Percentiles rank a stretch among this genome's conserved stretches.
phyloP scores from a whole-genome alignment of 1,284 basidiomycete species.

The Gomphus bonarii region DNA sequence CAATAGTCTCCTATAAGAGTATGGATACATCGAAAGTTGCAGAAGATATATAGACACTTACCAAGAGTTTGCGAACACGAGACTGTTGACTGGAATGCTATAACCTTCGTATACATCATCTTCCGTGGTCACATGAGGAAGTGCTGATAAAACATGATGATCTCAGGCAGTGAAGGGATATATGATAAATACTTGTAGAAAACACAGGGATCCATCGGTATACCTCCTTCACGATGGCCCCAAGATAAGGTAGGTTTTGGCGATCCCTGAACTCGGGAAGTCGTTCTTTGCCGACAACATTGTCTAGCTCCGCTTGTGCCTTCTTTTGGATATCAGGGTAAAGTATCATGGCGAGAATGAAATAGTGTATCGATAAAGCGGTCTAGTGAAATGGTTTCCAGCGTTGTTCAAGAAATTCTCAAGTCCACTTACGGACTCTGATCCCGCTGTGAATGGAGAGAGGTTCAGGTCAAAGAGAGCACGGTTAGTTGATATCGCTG shows the following conservation, averaged over 20 bases:
- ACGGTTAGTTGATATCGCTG: not conserved
- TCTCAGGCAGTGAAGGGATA: too few relatives aligned
- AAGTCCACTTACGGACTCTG: not conserved
- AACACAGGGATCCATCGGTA: slow-evolving; percentile 15
- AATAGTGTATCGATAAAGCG: not conserved
- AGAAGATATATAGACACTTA: not conserved
- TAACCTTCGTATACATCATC: slow-evolving; percentile 12
- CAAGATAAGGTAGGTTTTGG: slow-evolving; percentile 17
- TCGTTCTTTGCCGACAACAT: slow-evolving; percentile 17
- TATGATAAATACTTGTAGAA: not conserved
- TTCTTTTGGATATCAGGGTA: slow-evolving; percentile 17
- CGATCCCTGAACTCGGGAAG: slow-evolving; percentile 20
- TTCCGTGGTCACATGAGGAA: slow-evolving; percentile 2
- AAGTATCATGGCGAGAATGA: slow-evolving; percentile 17
- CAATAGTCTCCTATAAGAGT: not conserved
- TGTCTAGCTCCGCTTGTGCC: slow-evolving; percentile 19
- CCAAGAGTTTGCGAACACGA: slow-evolving; percentile 12
- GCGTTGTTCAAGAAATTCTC: not conserved
- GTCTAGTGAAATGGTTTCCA: not conserved
- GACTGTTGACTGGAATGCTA: slow-evolving; percentile 9
- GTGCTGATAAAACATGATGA: not conserved
- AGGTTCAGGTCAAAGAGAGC: not conserved
- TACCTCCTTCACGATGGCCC: slow-evolving; percentile 19
- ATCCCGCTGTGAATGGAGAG: too few relatives aligned
- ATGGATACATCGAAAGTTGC: not conserved